Percentiles rank a stretch among this genome's conserved stretches.
These are phyloP conservation scores for Cordyceps cicadae DNA, from an alignment of 2,329 filamentous ascomycete genomes.

Conservation along the genomic window DNA sequence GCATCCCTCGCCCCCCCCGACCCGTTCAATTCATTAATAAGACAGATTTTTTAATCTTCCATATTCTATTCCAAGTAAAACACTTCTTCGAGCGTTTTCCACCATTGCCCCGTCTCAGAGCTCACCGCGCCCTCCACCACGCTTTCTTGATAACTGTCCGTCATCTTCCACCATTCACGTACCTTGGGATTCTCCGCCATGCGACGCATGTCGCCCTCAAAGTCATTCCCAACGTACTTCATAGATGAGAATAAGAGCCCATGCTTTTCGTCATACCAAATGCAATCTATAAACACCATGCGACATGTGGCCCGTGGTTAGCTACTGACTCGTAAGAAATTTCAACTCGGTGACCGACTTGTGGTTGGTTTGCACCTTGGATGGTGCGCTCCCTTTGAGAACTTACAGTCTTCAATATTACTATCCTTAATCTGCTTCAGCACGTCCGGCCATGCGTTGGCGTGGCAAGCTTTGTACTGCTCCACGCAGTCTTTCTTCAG, in stretches of 20 bases:
- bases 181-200: conserved; percentile 68
- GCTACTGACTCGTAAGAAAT: neutral
- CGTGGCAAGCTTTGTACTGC: conserved; percentile 67
- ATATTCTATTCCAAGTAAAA: conserved; percentile 46
- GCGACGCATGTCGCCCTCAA: conserved; percentile 63
- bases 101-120: conserved; percentile 57
- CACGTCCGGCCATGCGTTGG: conserved; percentile 69
- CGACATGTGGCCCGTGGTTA: neutral
- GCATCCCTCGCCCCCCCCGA: too few species aligned
- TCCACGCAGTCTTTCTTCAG: conserved; percentile 58
- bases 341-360: neutral
- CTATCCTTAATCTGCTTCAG: conserved; percentile 66
- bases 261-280: conserved; percentile 58
- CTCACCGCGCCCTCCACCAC: conserved; percentile 51
- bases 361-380: neutral
- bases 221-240: conserved; percentile 70
- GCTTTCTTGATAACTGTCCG: conserved; percentile 64
- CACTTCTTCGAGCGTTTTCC: conserved; percentile 61
- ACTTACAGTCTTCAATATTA: conserved; percentile 64
- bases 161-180: conserved; percentile 74
- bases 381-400: neutral
- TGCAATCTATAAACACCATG: conserved; percentile 49
- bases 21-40: too few species aligned
- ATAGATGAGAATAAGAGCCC: conserved; percentile 65
- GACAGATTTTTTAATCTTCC: neutral